phyloP scores from a whole-genome alignment of 1,284 basidiomycete species.

The Naganishia sp. region DNA sequence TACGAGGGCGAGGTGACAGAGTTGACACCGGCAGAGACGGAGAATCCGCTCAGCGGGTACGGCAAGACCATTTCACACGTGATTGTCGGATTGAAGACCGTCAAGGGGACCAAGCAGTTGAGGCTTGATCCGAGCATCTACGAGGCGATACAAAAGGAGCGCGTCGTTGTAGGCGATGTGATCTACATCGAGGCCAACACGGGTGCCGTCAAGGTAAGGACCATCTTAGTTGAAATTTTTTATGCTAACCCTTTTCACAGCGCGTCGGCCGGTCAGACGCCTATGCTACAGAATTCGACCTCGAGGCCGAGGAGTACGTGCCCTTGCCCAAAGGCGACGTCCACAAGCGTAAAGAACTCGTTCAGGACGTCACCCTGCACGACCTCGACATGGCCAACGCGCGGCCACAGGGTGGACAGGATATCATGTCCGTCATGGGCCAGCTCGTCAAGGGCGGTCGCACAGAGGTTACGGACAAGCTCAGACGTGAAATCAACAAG shows the following conservation, averaged over 20 bases:
- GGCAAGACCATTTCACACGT: slow-evolving; percentile 99
- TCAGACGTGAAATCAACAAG: slow-evolving; percentile 93
- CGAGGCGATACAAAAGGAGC: slow-evolving; percentile 96
- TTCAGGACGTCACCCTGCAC: slow-evolving; percentile 95
- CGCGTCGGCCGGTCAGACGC: slow-evolving; percentile 96
- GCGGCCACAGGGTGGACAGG: slow-evolving; percentile 83
- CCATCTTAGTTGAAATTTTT: background rate
- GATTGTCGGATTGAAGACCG: slow-evolving; percentile 93
- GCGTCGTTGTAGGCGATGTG: slow-evolving; percentile 94
- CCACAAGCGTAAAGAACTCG: slow-evolving; percentile 94
- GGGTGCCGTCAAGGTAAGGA: slow-evolving; percentile 85
- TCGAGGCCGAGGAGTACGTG: slow-evolving; percentile 98
- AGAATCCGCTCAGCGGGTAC: slow-evolving; percentile 94
- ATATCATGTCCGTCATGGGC: slow-evolving; percentile 99
- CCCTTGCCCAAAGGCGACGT: slow-evolving; percentile 97
- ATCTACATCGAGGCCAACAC: slow-evolving; percentile 94
- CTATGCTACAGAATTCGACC: slow-evolving; percentile 96
- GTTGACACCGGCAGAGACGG: slow-evolving; percentile 89
- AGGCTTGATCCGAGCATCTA: slow-evolving; percentile 93
- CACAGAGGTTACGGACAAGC: slow-evolving; percentile 96
- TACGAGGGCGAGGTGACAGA: slow-evolving; percentile 99
- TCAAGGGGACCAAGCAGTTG: slow-evolving; percentile 97
- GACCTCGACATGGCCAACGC: slow-evolving; percentile 97
- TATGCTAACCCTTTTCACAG: slow-evolving; percentile 53
- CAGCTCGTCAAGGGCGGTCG: slow-evolving; percentile 90